Conservation (phyloP, 2,329 filamentous ascomycete species). For the Periglandula ipomoeae region DNA sequence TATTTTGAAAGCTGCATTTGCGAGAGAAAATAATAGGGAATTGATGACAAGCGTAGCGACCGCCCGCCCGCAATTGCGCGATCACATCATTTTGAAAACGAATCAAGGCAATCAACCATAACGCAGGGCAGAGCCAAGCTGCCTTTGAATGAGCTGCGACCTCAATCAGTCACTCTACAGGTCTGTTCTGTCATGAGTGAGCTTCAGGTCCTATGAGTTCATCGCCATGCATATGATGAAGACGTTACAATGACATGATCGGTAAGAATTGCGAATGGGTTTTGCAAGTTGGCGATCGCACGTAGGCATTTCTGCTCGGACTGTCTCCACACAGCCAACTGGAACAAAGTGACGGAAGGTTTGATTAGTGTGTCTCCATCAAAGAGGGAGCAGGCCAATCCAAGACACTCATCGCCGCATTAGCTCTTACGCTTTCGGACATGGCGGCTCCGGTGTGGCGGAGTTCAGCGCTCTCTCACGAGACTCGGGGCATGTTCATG, state of each 20-base stretch:
- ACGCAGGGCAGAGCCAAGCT: background rate
- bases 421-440: background rate
- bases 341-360: too few relatives aligned
- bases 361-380: background rate
- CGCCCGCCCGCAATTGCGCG: background rate
- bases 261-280: too few relatives aligned
- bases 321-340: too few relatives aligned
- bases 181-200: too few relatives aligned
- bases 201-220: too few relatives aligned
- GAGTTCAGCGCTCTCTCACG: too few relatives aligned
- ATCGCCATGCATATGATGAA: too few relatives aligned
- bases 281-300: too few relatives aligned
- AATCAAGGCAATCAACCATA: background rate
- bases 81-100: background rate
- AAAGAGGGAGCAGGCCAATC: background rate
- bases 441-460: background rate
- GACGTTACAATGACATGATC: too few relatives aligned
- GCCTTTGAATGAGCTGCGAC: background rate
- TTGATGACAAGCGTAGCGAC: background rate
- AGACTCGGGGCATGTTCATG: too few relatives aligned
- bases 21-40: background rate
- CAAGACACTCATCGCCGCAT: background rate
- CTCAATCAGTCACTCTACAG: background rate
- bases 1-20: background rate
- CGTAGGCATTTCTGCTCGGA: too few relatives aligned